Percentiles rank a stretch among this genome's conserved stretches.
These are phyloP conservation scores for Chlorophyllum brunneum DNA, from an alignment of 768 basidiomycete species.

Conservation along the genomic window DNA sequence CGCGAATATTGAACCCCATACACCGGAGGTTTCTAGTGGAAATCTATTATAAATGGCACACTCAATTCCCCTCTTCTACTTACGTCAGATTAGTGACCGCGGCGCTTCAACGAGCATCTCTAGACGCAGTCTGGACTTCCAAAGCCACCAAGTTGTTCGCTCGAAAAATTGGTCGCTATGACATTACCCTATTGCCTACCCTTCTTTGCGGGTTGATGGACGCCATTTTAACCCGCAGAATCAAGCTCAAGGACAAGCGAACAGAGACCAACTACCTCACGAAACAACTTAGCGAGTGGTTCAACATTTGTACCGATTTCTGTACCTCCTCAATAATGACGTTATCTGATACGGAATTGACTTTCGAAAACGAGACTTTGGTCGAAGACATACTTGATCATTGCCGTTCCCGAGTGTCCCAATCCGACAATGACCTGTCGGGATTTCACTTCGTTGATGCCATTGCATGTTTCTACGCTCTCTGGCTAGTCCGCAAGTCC, in stretches of 20 bases:
- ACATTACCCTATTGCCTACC: neutral
- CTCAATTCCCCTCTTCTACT: slow-evolving; percentile 19
- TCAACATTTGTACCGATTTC: neutral
- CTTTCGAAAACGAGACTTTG: neutral
- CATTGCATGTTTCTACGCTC: slow-evolving; percentile 2
- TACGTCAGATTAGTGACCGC: slow-evolving; percentile 31
- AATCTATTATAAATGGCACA: slow-evolving; percentile 37
- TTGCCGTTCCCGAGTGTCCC: neutral
- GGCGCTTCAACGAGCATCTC: slow-evolving; percentile 19
- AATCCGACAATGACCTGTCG: neutral
- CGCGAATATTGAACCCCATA: slow-evolving; percentile 36
- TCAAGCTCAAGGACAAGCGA: neutral
- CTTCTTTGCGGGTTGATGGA: neutral
- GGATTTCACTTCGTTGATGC: neutral
- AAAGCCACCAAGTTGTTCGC: slow-evolving; percentile 12
- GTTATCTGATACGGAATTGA: neutral
- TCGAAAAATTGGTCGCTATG: slow-evolving; percentile 8
- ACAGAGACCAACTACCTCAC: neutral
- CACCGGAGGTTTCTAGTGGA: slow-evolving; percentile 45
- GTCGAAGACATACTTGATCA: neutral
- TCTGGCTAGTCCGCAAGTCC: slow-evolving; percentile 2
- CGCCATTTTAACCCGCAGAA: neutral
- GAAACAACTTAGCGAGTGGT: slow-evolving; percentile 8
- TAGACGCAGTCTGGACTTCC: slow-evolving; percentile 14
- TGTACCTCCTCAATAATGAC: neutral